These are phyloP conservation scores for Aspergillus chevalieri DNA, from an alignment of 2,329 filamentous ascomycete genomes.

Conservation along the genomic window DNA sequence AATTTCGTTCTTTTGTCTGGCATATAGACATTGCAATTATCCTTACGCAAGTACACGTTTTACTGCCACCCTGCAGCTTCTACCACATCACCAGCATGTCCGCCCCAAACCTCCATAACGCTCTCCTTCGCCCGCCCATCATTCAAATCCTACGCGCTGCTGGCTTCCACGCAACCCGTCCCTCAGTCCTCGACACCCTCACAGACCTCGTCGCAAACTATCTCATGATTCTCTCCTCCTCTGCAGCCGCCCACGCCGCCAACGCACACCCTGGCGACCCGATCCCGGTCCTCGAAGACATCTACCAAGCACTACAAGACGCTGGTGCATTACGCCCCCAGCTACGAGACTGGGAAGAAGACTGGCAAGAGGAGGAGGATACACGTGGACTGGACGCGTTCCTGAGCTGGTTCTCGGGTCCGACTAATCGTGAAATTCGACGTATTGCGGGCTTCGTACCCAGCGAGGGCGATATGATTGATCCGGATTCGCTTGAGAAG, in stretches of 20 bases:
- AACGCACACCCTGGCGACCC: conserved; percentile 61
- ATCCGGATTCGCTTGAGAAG: conserved; percentile 49
- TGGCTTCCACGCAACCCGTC: conserved; percentile 77
- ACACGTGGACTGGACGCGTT: conserved; percentile 71
- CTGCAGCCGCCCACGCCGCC: conserved; percentile 64
- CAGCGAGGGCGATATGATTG: conserved; percentile 46
- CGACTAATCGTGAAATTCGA: conserved; percentile 70
- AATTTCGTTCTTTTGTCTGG: neutral
- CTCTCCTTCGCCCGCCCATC: conserved; percentile 76
- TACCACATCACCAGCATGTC: conserved; percentile 32
- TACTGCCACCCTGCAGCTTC: neutral
- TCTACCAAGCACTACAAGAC: conserved; percentile 79
- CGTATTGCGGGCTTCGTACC: conserved; percentile 70
- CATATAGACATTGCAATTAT: neutral
- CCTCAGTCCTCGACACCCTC: conserved; percentile 78
- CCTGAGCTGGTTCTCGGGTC: conserved; percentile 69
- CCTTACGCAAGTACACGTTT: neutral
- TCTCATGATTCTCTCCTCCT: conserved; percentile 65
- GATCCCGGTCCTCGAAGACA: conserved; percentile 64
- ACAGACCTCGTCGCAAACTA: conserved; percentile 82
- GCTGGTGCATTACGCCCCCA: conserved; percentile 68
- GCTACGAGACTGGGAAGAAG: conserved; percentile 60
- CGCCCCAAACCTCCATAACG: conserved; percentile 56
- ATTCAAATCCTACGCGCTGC: conserved; percentile 87
- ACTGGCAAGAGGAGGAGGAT: conserved; percentile 68